phyloP scores from a whole-genome alignment of 495 filamentous ascomycete genomes.

The Talaromyces proteolyticus region DNA sequence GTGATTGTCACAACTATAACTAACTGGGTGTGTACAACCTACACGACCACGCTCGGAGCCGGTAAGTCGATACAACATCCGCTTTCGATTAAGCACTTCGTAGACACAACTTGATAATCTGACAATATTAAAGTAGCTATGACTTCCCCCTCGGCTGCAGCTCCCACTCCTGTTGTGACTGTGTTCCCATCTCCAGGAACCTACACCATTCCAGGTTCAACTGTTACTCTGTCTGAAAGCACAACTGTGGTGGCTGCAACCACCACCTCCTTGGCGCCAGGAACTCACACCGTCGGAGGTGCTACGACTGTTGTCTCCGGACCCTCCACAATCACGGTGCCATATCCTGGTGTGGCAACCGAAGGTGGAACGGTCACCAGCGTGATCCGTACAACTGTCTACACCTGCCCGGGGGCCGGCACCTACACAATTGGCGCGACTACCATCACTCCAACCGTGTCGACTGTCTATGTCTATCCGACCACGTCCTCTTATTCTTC shows the following conservation, averaged over 20 bases:
- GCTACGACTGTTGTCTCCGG: neutral
- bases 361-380: neutral
- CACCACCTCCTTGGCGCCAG: conserved; percentile 2
- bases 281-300: neutral
- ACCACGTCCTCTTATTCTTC: neutral
- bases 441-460: neutral
- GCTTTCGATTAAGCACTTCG: too few relatives aligned
- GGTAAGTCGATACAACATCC: neutral
- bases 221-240: neutral
- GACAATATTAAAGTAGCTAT: neutral
- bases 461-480: conserved; percentile 2
- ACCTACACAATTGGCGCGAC: conserved; percentile 3
- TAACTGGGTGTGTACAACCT: conserved; percentile 4
- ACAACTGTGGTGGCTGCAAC: conserved; percentile 1
- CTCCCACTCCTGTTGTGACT: neutral
- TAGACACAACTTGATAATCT: too few relatives aligned
- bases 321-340: conserved; percentile 1
- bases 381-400: neutral
- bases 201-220: conserved; percentile 2
- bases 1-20: neutral
- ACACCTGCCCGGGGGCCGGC: conserved; percentile 1
- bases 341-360: neutral
- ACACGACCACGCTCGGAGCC: neutral
- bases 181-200: conserved; percentile 1
- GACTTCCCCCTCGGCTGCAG: neutral